Evolutionary conservation across 2,329 filamentous ascomycete species (phyloP).

Genomic region (Blumeria hordei): DNA sequence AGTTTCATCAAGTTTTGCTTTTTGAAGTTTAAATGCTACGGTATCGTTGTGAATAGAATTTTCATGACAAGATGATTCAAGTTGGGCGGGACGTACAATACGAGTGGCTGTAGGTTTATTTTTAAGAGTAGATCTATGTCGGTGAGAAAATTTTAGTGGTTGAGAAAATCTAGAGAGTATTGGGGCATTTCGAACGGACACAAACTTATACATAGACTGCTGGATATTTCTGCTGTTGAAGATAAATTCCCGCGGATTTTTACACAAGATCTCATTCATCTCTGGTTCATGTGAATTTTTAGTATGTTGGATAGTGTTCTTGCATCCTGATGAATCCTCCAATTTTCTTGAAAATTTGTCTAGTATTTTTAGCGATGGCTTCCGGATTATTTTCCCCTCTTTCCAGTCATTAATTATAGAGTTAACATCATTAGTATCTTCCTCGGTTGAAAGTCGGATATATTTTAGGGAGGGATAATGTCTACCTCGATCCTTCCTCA

Average conservation of each 20-base stretch:
- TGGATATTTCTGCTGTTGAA: conserved; percentile 1
- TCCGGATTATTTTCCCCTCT: conserved; percentile 12
- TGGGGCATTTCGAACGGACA: conserved; percentile 3
- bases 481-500: conserved; percentile 24
- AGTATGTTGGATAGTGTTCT: background rate
- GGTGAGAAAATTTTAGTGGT: background rate
- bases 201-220: conserved; percentile 13
- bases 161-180: background rate
- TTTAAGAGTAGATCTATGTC: background rate
- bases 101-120: background rate
- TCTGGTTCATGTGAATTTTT: too few species aligned
- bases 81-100: conserved; percentile 24
- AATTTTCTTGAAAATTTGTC: too few species aligned
- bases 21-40: conserved; percentile 24
- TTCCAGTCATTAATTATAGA: conserved; percentile 30
- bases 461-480: conserved; percentile 28
- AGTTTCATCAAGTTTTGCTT: conserved; percentile 28
- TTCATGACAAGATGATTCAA: conserved; percentile 24
- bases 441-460: conserved; percentile 35
- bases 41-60: conserved; percentile 13
- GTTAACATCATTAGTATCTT: conserved; percentile 32
- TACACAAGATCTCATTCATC: background rate
- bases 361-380: background rate
- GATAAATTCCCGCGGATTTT: background rate
- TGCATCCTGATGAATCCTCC: background rate